Base-by-base conservation (phyloP, 768 basidiomycete genomes). In the Royoungia palumana region DNA sequence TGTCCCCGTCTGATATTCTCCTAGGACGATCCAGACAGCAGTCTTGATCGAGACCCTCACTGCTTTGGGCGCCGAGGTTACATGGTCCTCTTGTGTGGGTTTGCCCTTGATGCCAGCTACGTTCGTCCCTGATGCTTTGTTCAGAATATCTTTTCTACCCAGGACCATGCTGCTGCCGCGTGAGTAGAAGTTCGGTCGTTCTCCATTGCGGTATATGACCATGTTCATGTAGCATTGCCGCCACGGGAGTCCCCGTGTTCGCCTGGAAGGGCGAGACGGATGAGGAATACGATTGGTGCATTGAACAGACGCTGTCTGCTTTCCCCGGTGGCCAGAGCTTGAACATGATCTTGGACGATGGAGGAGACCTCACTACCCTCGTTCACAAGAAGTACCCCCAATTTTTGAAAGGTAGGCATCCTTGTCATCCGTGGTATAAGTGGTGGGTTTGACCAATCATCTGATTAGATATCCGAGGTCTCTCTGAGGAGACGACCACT, bases 261-360 rank as follows among this genome's bases (percentile, higher is more conserved):
- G 96, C 96, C 35, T 99, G 96, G 96, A 99, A 99, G 77, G 96
- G 96, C 48, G 96, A 99, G 78, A 94, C 94, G 39, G 96, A 98
- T 67, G 96, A 97, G 71, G 96, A 99, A 69, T 98, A 97, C 74
- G 65, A 72, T 57, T 99, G 96, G 96, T 98, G 94, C 70, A 92
- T 99, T 59, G 93, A 98, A 65, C 96, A 99, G 74, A 89, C 91
- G 40, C 70, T 99, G 57, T 70, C 81, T 58, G 89, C 82, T n/a
- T 99, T 99, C 81, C 73, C 85, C 21, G 83, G 75, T 54, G 87
- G 87, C 58, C 75, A 94, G 70, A 66, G 87, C 44, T 73, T 95
- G 64, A 99, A 99, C 84, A 87, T 99, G 94, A 98, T 99, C 70
- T 83, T 98, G 66, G 96, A 99, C 63, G 96, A 99, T 68, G 96